Conservation (phyloP, 1,284 basidiomycete species). For the Trametes sp. region DNA sequence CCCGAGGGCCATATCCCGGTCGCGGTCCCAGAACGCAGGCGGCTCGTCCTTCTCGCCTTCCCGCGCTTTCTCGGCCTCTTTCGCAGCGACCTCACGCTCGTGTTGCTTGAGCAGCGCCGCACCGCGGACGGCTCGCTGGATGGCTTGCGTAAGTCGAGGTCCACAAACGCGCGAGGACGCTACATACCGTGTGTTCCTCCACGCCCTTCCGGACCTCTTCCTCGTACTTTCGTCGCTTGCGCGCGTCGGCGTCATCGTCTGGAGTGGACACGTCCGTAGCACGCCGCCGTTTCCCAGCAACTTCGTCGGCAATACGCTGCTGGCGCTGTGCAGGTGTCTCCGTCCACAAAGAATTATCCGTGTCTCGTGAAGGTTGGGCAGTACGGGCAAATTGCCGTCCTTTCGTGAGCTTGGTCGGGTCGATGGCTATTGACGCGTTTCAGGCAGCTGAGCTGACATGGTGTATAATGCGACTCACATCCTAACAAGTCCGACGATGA, state of each 20-base stretch:
- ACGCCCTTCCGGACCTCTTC: conserved; percentile 74
- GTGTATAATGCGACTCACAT: conserved; percentile 56
- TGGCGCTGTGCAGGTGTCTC: conserved; percentile 91
- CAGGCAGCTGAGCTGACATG: neutral
- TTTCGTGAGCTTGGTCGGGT: conserved; percentile 73
- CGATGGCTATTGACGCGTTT: conserved; percentile 56
- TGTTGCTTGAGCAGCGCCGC: conserved; percentile 78
- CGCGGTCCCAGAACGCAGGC: conserved; percentile 86
- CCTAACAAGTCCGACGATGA: conserved; percentile 77
- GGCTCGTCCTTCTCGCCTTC: conserved; percentile 58
- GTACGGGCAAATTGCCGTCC: conserved; percentile 80
- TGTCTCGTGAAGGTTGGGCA: conserved; percentile 52
- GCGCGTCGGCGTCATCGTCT: conserved; percentile 52
- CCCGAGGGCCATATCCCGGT: conserved; percentile 84
- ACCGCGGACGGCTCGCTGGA: conserved; percentile 70
- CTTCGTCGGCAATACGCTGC: conserved; percentile 86
- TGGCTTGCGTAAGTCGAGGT: too few species aligned
- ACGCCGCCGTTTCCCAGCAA: conserved; percentile 82
- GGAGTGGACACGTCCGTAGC: conserved; percentile 54
- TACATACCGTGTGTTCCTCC: conserved; percentile 80
- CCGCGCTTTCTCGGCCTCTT: conserved; percentile 44
- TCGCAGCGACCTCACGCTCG: conserved; percentile 37
- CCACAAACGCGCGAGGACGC: conserved; percentile 3
- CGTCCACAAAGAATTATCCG: conserved; percentile 83
- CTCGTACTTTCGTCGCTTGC: conserved; percentile 67